phyloP scores from a whole-genome alignment of 805 yeast species.

The Kodamaea kakaduensis region DNA sequence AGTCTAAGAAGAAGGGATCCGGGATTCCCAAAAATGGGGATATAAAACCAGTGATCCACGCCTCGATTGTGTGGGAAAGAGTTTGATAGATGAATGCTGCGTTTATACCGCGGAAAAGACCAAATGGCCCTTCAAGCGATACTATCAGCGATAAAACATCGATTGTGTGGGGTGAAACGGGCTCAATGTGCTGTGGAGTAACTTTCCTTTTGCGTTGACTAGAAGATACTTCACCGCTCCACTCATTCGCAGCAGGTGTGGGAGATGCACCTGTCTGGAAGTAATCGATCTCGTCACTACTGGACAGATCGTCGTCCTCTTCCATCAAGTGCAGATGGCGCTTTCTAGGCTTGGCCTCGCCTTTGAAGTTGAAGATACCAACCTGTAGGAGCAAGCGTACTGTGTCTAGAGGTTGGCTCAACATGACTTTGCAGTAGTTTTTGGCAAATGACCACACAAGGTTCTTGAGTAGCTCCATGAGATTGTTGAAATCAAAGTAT shows the following conservation, averaged over 20 bases:
- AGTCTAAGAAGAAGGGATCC: conserved; percentile 82
- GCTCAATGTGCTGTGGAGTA: conserved; percentile 35
- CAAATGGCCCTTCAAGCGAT: conserved; percentile 68
- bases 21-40: conserved; percentile 81
- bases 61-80: conserved; percentile 69
- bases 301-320: conserved; percentile 12
- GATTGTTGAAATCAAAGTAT: conserved; percentile 55
- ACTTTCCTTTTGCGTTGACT: background rate
- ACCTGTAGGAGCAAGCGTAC: conserved; percentile 75
- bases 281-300: conserved; percentile 33
- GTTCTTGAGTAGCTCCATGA: conserved; percentile 53
- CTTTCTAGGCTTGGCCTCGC: conserved; percentile 1
- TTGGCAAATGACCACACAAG: conserved; percentile 59
- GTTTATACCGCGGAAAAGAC: conserved; percentile 69
- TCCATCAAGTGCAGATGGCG: conserved; percentile 8
- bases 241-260: conserved; percentile 9
- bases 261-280: conserved; percentile 31
- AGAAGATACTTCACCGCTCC: conserved; percentile 5
- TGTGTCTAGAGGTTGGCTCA: conserved; percentile 88
- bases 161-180: conserved; percentile 56
- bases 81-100: conserved; percentile 78
- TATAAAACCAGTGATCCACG: conserved; percentile 87
- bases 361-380: conserved; percentile 50
- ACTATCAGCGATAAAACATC: conserved; percentile 62
- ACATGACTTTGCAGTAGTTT: conserved; percentile 63